phyloP scores from a whole-genome alignment of 1,139 yeast species.

The Fermentozyma sake region DNA sequence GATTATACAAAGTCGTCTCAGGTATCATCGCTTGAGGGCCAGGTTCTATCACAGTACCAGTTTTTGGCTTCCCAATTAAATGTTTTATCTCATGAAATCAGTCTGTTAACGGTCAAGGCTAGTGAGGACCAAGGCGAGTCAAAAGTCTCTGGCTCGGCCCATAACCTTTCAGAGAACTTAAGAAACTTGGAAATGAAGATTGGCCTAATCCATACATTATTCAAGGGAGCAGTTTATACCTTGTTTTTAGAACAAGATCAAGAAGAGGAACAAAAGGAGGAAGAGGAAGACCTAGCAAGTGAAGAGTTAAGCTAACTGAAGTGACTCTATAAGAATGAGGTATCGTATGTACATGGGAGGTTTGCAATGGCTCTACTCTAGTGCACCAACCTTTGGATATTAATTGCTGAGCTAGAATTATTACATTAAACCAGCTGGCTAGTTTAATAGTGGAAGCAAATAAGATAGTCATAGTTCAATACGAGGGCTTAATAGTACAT shows the following conservation, averaged over 20 bases:
- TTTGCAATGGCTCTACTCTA: too few species aligned
- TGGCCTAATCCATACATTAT: conserved; percentile 60
- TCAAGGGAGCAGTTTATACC: conserved; percentile 68
- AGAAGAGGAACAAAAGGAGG: conserved; percentile 1
- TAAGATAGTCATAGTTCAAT: too few species aligned
- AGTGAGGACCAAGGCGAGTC: conserved; percentile 1
- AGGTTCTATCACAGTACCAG: conserved; percentile 46
- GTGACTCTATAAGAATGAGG: too few species aligned
- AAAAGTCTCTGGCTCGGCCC: conserved; percentile 14
- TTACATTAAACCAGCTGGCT: too few species aligned
- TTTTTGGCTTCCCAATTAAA: conserved; percentile 38
- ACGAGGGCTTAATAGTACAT: too few species aligned
- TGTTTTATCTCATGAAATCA: conserved; percentile 29
- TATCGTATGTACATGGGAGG: too few species aligned
- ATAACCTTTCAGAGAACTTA: conserved; percentile 42
- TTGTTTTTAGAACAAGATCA: conserved; percentile 19
- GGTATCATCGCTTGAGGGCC: conserved; percentile 34
- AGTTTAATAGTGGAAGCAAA: too few species aligned
- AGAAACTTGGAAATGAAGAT: conserved; percentile 58
- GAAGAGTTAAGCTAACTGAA: too few species aligned
- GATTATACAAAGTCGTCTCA: conserved; percentile 29
- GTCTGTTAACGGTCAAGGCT: conserved; percentile 19
- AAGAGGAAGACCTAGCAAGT: neutral
- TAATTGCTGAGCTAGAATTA: too few species aligned
- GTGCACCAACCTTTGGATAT: too few species aligned